Base-by-base conservation (phyloP, 164 flowering plant species). In the Santalum album region DNA sequence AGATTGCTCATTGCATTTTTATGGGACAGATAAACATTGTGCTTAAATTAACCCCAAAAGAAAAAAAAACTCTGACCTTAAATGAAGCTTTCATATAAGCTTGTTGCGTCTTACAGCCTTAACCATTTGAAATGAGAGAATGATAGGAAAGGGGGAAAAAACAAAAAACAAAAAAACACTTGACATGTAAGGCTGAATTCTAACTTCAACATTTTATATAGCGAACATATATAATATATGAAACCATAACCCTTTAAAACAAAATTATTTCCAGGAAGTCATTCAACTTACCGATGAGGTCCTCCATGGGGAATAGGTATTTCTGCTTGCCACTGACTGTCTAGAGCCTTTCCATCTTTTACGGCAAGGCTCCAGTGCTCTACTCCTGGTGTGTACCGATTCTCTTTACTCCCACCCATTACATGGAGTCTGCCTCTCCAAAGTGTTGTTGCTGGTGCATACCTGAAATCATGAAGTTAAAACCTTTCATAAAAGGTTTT, bases 401-500 rank as follows among this genome's bases (percentile, higher is more conserved):
- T 22, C 16, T 46, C 50, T 46, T 46, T 46, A 22, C 50, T 46
- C 22, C 50, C 50, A 19, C 50, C 50, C 50, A 46, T 46, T 22
- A 46, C 50, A 46, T 46, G 50, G 16, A 46, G 21, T 46, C 50
- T 46, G 2, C 50, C 50, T 46, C 23, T 46, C 50, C 50, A 46
- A 9, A 46, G 50, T n/a, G 50, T 46, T 12, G 50, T 46, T 7
- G 50, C 50, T n/a, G 50, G 50, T 46, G 50, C 50, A 46, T 46
- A 46, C 50, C 50, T 46, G 42, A 38, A 38, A 38, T 10, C 42
- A 38, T 14, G 3, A 38, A 38, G 0, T 38, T 3, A 14, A 29
- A 3, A 38, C 14, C 42, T 38, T 32, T 12, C 7, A 32, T 32
- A 6, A 7, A 32, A 32, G 36, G 36, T 32, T 32, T 32, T 32